These are phyloP conservation scores for Exophiala calicioides DNA, from an alignment of 2,329 filamentous ascomycete species.

Conservation along the genomic window DNA sequence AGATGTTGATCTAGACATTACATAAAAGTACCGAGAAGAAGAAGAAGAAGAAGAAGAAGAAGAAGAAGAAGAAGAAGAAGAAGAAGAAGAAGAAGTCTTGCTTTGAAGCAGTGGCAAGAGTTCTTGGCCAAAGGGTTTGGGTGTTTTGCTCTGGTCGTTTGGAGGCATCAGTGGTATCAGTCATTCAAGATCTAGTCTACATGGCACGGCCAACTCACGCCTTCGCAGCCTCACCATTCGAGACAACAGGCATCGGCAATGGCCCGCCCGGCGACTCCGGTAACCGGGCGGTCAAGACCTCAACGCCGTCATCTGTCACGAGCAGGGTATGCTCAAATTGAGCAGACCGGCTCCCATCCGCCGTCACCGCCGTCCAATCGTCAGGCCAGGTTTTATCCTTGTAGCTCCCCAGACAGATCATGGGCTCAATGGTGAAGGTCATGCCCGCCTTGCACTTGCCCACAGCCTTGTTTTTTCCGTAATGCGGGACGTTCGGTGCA, in stretches of 20 bases:
- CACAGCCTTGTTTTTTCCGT: slow-evolving; percentile 97
- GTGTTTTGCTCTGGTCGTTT: too few species aligned
- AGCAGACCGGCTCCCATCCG: slow-evolving; percentile 84
- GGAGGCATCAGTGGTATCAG: neutral
- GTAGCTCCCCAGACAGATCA: slow-evolving; percentile 92
- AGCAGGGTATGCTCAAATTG: slow-evolving; percentile 92
- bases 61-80: too few species aligned
- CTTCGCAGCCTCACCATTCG: slow-evolving; percentile 17
- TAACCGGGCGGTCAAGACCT: slow-evolving; percentile 74
- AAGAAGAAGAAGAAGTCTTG: too few species aligned
- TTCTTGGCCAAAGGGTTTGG: too few species aligned
- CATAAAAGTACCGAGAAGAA: too few species aligned
- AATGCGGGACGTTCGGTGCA: slow-evolving; percentile 92
- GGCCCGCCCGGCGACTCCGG: slow-evolving; percentile 75
- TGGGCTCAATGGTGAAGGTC: slow-evolving; percentile 99
- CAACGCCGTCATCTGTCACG: slow-evolving; percentile 79
- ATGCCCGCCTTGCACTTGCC: slow-evolving; percentile 93
- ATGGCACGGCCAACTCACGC: slow-evolving; percentile 5
- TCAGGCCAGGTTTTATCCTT: slow-evolving; percentile 96
- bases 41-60: too few species aligned
- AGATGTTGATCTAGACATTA: too few species aligned
- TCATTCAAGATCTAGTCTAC: neutral
- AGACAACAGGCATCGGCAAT: slow-evolving; percentile 43
- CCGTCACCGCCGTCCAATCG: slow-evolving; percentile 95
- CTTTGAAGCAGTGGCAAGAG: too few species aligned